Conservation (phyloP, 371 early-diverging fungal species). For the Blakeslea trispora region DNA sequence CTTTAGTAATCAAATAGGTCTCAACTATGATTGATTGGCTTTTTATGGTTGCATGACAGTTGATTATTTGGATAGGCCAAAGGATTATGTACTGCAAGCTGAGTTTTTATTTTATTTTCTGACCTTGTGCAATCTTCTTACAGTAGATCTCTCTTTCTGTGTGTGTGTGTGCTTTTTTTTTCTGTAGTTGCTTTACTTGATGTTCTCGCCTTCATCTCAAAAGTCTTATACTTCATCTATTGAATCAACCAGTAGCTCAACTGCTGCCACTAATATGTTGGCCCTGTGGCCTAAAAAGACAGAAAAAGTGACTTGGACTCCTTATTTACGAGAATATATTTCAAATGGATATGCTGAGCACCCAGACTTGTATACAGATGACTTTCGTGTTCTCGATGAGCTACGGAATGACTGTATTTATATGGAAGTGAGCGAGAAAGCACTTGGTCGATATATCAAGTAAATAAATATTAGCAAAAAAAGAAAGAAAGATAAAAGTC, state of each 20-base stretch:
- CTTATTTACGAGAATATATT: constrained; percentile 68
- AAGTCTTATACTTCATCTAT: neutral
- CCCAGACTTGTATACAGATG: constrained; percentile 84
- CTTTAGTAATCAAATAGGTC: no score
- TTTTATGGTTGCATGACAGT: no score
- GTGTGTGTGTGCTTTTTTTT: no score
- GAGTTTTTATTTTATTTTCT: no score
- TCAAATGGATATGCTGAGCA: constrained; percentile 79
- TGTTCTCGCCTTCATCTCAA: constrained; percentile 10
- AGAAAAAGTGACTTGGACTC: constrained; percentile 57
- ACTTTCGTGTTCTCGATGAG: constrained; percentile 80
- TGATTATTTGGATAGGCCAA: no score
- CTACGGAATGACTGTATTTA: constrained; percentile 73
- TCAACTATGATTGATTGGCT: no score
- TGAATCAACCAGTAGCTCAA: constrained; percentile 1
- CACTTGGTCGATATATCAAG: constrained; percentile 70
- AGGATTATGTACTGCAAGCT: no score
- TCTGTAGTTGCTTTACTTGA: neutral
- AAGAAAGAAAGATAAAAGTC: neutral
- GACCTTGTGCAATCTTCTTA: no score
- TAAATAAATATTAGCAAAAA: constrained; percentile 24
- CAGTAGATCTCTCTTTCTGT: no score
- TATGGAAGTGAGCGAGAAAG: constrained; percentile 70
- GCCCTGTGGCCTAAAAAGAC: constrained; percentile 55
- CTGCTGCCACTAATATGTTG: constrained; percentile 54